Evolutionary conservation across 805 yeast species (phyloP).

Genomic region (Lipomyces anomalus): DNA sequence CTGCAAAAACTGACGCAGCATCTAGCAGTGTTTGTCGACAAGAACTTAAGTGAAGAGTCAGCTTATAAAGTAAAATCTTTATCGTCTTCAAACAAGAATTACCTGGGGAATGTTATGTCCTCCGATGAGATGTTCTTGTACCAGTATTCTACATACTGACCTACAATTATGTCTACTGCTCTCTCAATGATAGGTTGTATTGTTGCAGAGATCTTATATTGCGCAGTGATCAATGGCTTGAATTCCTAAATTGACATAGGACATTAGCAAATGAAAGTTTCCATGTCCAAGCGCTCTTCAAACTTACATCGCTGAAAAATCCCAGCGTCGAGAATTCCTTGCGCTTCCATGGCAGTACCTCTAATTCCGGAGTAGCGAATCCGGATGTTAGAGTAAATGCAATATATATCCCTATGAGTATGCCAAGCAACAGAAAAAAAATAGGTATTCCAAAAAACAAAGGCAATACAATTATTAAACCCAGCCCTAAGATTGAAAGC

Average conservation of each 20-base stretch:
- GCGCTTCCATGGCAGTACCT: slow-evolving; percentile 16
- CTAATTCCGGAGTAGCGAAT: slow-evolving; percentile 8
- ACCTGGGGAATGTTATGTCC: slow-evolving; percentile 14
- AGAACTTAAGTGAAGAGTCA: slow-evolving; percentile 4
- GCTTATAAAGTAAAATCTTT: too few relatives aligned
- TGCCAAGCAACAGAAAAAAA: slow-evolving; percentile 18
- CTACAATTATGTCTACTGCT: slow-evolving; percentile 16
- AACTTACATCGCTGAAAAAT: slow-evolving; percentile 8
- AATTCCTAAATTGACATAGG: too few relatives aligned
- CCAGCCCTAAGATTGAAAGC: slow-evolving; percentile 5
- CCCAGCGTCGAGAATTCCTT: slow-evolving; percentile 4
- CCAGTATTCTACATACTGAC: slow-evolving; percentile 18
- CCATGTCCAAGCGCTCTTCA: too few relatives aligned
- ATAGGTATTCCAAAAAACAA: slow-evolving; percentile 16
- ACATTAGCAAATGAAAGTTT: too few relatives aligned
- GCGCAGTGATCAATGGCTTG: slow-evolving; percentile 12
- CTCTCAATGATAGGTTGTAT: slow-evolving; percentile 13
- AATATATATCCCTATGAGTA: slow-evolving; percentile 11
- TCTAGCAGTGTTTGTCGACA: slow-evolving; percentile 22
- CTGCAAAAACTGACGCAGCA: slow-evolving; percentile 35
- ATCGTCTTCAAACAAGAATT: not conserved
- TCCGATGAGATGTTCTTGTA: slow-evolving; percentile 8
- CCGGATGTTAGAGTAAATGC: too few relatives aligned
- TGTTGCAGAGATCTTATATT: slow-evolving; percentile 8
- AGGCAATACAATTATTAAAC: slow-evolving; percentile 7